Base-by-base conservation (phyloP, 2,329 filamentous ascomycete species). In the Pleochaeta shiraiana region DNA sequence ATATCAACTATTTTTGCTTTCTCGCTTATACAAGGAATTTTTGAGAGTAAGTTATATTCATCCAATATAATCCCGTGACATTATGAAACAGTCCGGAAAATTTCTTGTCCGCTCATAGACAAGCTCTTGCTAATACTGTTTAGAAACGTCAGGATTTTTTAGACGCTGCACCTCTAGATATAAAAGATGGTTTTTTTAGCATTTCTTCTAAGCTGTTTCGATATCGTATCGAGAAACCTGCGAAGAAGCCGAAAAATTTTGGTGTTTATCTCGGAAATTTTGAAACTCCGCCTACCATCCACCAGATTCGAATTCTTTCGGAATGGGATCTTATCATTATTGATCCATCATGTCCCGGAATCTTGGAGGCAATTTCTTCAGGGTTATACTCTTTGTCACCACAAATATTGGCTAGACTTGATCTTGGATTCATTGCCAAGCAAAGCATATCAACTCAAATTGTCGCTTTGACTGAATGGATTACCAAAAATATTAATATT, bases 311-410 rank as follows among this genome's bases (percentile, higher is more conserved):
- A n/a, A 60, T 78, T 6, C 69, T 78, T n/a, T 64, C 70, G 43
- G 70, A 73, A 68, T 78, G 75, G 75, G 76, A 78, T 63, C 66
- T 77, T n/a, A 65, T 77, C 45, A 71, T 77, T 19, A 70, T 78
- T 14, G 76, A 79, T 67, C 76, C 77, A 1, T 70, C 74, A 21
- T 72, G 74, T 65, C 45, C 64, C 11, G 74, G 75, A 5, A 72
- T 76, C 2, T 55, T 71, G 2, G 69, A 73, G 4, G 75, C 73
- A 4, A 70, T 77, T 64, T 67, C 68, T 9, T 65, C 65, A 57
- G 64, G 65, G 7, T 24, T 60, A 14, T 67, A 69, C 62, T 16
- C 55, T 4, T 34, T 67, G 4, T 67, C 69, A 21, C 33, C 66
- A 37, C 67, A 69, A 30, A 61, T 66, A 12, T 39, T 71, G 28